Conservation (phyloP, 257 asterid species). For the Ocimum tenuiflorum region DNA sequence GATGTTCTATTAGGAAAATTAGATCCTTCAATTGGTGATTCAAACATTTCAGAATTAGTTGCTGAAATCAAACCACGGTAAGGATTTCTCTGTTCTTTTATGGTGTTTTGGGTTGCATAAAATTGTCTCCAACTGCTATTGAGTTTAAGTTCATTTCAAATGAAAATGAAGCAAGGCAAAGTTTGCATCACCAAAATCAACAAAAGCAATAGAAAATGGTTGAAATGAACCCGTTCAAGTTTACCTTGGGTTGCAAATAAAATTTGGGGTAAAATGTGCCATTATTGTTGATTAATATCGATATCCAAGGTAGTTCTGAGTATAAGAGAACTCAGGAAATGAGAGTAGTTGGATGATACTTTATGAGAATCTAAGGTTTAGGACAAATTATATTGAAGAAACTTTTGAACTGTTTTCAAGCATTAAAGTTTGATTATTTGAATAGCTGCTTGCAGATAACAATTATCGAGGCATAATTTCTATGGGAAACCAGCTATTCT, state of each 20-base stretch:
- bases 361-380: not conserved
- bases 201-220: not conserved
- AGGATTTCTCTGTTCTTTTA: conserved; percentile 17
- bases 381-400: not conserved
- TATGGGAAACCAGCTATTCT: not conserved
- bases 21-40: conserved; percentile 44
- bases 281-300: too few relatives aligned
- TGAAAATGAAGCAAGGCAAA: conserved; percentile 1
- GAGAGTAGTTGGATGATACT: not conserved
- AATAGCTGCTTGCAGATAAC: not conserved
- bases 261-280: too few relatives aligned
- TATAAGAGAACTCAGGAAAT: too few relatives aligned
- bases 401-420: not conserved
- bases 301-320: too few relatives aligned
- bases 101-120: not conserved
- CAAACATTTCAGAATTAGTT: conserved; percentile 68
- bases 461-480: not conserved
- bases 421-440: not conserved
- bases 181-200: not conserved
- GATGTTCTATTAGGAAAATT: conserved; percentile 54
- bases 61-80: conserved; percentile 95
- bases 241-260: too few relatives aligned
- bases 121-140: conserved; percentile 4
- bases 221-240: not conserved
- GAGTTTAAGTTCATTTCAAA: conserved; percentile 8